phyloP scores from a whole-genome alignment of 352 stramenopile genomes.

The Aphanomyces stellatus region DNA sequence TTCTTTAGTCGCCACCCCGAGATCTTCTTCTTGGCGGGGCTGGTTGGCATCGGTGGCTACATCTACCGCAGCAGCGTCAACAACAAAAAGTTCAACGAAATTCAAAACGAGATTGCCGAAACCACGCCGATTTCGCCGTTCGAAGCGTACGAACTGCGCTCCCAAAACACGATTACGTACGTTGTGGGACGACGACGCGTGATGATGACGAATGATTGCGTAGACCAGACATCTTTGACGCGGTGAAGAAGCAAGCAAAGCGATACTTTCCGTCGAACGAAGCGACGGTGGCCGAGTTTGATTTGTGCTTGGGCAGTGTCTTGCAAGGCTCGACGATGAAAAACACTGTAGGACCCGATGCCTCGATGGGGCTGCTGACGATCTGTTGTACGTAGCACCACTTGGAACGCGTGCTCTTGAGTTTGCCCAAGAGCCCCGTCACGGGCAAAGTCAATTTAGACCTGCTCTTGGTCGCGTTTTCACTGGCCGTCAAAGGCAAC shows the following conservation, averaged over 20 bases:
- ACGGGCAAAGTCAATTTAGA: conserved; percentile 58
- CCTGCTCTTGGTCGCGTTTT: conserved; percentile 69
- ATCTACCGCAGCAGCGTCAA: conserved; percentile 61
- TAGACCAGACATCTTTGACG: conserved; percentile 10
- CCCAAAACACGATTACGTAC: conserved; percentile 72
- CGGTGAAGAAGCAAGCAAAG: conserved; percentile 3
- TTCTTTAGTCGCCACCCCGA: conserved; percentile 81
- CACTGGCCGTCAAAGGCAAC: conserved; percentile 65
- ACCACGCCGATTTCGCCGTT: conserved; percentile 70
- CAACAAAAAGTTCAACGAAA: conserved; percentile 72
- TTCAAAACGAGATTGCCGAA: conserved; percentile 67
- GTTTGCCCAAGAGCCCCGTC: conserved; percentile 42
- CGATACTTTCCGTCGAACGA: conserved; percentile 13
- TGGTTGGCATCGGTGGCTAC: conserved; percentile 57
- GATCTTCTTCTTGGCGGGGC: conserved; percentile 57
- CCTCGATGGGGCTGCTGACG: too few species aligned
- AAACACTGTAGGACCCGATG: not conserved
- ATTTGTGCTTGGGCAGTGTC: conserved; percentile 13
- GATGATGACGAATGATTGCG: not conserved
- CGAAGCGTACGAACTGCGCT: conserved; percentile 77
- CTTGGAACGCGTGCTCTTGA: conserved; percentile 65
- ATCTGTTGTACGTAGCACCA: conserved; percentile 56
- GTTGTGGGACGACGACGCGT: not conserved
- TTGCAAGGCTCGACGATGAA: conserved; percentile 7
- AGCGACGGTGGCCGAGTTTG: conserved; percentile 11